Percentiles rank a stretch among this genome's conserved stretches.
Conservation (phyloP, 2,329 filamentous ascomycete species). For the Fusarium tjaetaba region DNA sequence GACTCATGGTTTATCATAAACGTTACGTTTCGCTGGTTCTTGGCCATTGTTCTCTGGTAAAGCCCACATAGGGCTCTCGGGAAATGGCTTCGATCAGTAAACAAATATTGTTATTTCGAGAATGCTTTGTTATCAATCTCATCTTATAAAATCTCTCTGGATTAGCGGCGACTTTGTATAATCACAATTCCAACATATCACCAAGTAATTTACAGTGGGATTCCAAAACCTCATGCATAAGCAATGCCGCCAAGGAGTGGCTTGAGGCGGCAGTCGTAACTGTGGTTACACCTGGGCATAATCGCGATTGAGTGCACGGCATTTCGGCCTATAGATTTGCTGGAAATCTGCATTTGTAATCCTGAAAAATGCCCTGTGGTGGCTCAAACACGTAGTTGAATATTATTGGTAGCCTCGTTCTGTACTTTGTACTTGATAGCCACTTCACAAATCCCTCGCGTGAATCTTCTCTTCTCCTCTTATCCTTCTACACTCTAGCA, state of each 20-base stretch:
- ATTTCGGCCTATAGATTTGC: accelerated
- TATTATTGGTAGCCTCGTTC: background rate
- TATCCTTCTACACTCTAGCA: accelerated
- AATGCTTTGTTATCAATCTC: background rate
- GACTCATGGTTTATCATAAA: background rate
- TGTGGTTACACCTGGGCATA: background rate
- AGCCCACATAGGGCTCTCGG: no score
- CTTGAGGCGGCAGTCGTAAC: background rate
- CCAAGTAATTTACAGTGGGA: accelerated
- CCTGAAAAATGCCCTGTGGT: accelerated
- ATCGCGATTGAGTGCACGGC: accelerated
- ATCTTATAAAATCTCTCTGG: accelerated
- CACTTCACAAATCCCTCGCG: accelerated
- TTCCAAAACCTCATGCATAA: background rate
- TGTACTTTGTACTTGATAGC: background rate
- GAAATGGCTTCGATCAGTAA: background rate
- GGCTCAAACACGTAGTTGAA: accelerated
- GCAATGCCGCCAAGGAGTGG: background rate
- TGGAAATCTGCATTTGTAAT: background rate
- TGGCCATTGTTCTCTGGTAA: accelerated
- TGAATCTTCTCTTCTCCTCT: accelerated
- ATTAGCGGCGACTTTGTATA: background rate
- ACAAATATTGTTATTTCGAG: background rate
- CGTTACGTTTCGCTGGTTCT: background rate
- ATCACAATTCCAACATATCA: no score